These are phyloP conservation scores for Drechslerella coelobrocha DNA, from an alignment of 2,329 filamentous ascomycete genomes.

Conservation along the genomic window DNA sequence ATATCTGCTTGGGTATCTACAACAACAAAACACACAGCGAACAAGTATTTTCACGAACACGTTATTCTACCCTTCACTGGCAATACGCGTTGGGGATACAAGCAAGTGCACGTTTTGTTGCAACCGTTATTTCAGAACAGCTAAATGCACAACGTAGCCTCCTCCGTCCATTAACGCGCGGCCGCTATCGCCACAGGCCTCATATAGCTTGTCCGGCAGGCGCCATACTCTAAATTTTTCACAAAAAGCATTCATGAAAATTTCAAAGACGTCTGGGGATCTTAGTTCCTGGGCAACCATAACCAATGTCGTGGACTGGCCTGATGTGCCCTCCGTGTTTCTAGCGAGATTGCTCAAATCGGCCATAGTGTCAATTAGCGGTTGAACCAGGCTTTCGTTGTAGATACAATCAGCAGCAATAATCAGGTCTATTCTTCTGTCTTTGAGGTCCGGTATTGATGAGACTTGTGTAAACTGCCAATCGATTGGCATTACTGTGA, in stretches of 20 bases:
- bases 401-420: slow-evolving; percentile 94
- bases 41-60: too few relatives aligned
- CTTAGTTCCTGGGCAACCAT: slow-evolving; percentile 89
- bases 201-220: slow-evolving; percentile 70
- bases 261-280: slow-evolving; percentile 81
- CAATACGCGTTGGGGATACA: too few relatives aligned
- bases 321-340: slow-evolving; percentile 22
- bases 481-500: slow-evolving; percentile 72
- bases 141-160: slow-evolving; percentile 84
- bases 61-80: too few relatives aligned
- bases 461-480: slow-evolving; percentile 76
- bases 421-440: slow-evolving; percentile 71
- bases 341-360: slow-evolving; percentile 70
- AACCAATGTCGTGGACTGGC: slow-evolving; percentile 66
- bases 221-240: slow-evolving; percentile 76
- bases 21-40: too few relatives aligned
- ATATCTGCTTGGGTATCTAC: too few relatives aligned
- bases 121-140: slow-evolving; percentile 64
- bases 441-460: slow-evolving; percentile 49
- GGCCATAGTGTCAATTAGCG: slow-evolving; percentile 80
- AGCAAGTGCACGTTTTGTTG: too few relatives aligned
- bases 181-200: slow-evolving; percentile 61
- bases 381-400: slow-evolving; percentile 82
- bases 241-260: slow-evolving; percentile 76
- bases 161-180: slow-evolving; percentile 54